phyloP scores from a whole-genome alignment of 768 basidiomycete species.

The Kwoniella newhampshirensis region DNA sequence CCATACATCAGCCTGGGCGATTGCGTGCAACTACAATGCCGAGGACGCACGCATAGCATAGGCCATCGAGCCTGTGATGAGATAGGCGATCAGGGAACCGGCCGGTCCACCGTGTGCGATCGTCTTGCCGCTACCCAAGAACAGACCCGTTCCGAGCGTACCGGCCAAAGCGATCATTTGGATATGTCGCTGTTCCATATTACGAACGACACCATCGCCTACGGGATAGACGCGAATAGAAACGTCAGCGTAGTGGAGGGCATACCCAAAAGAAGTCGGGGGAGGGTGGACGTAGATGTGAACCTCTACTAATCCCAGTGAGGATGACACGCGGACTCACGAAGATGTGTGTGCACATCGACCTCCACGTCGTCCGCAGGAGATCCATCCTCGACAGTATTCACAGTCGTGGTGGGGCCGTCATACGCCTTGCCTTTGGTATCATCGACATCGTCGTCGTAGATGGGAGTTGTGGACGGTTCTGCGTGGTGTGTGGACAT shows the following conservation, averaged over 20 bases:
- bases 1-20: background rate
- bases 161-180: slow-evolving; percentile 39
- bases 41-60: slow-evolving; percentile 30
- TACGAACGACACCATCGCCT: slow-evolving; percentile 67
- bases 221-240: no score
- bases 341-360: slow-evolving; percentile 34
- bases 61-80: slow-evolving; percentile 26
- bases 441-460: no score
- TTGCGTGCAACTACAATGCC: background rate
- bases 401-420: no score
- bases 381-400: no score
- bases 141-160: slow-evolving; percentile 25
- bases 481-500: no score
- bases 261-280: background rate
- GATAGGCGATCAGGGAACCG: slow-evolving; percentile 28
- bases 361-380: slow-evolving; percentile 19
- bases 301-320: background rate
- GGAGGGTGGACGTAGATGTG: background rate
- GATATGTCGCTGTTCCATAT: slow-evolving; percentile 51
- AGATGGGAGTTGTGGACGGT: no score
- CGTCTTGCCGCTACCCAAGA: slow-evolving; percentile 31
- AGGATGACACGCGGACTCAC: slow-evolving; percentile 18
- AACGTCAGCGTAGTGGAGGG: background rate
- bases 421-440: no score
- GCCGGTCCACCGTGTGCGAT: slow-evolving; percentile 37